phyloP scores from a whole-genome alignment of 306 rosid species.

The Ormosia semicastrata region DNA sequence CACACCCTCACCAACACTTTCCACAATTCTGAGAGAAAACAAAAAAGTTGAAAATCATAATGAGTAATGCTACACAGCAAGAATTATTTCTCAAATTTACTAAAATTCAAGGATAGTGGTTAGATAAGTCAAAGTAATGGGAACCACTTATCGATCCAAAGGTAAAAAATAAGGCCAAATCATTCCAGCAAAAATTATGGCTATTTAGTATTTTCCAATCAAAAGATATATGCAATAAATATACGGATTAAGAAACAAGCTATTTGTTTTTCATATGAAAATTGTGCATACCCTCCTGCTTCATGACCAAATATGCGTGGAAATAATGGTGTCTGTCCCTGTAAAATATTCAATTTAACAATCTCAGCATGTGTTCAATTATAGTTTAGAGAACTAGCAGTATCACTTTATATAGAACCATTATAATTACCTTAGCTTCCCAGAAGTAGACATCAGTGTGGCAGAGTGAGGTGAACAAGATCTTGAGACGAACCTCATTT shows the following conservation, averaged over 20 bases:
- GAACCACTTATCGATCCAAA: too few species aligned
- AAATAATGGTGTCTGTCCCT: slow-evolving; percentile 38
- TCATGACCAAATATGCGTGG: slow-evolving; percentile 50
- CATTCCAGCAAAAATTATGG: too few species aligned
- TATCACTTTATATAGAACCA: background rate
- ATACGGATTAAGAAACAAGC: background rate
- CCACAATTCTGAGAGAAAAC: slow-evolving; percentile 35
- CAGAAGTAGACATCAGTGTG: slow-evolving; percentile 34
- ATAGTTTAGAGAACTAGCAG: background rate
- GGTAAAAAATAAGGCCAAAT: too few species aligned
- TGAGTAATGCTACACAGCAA: too few species aligned
- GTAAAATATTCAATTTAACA: background rate
- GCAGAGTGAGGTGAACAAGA: slow-evolving; percentile 27
- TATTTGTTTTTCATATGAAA: background rate
- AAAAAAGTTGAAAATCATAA: background rate
- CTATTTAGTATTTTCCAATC: too few species aligned
- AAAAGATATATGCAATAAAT: background rate
- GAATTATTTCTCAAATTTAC: too few species aligned
- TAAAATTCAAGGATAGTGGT: too few species aligned
- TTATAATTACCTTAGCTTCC: slow-evolving; percentile 25
- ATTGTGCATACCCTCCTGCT: slow-evolving; percentile 38
- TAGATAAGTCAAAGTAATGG: too few species aligned
- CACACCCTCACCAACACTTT: slow-evolving; percentile 49
- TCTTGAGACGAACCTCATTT: slow-evolving; percentile 21
- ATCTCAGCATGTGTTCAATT: background rate